Evolutionary conservation across 495 filamentous ascomycete species (phyloP), one percentile per base, ranked within the genome.

Genomic region (Lentithecium fluviatile): DNA sequence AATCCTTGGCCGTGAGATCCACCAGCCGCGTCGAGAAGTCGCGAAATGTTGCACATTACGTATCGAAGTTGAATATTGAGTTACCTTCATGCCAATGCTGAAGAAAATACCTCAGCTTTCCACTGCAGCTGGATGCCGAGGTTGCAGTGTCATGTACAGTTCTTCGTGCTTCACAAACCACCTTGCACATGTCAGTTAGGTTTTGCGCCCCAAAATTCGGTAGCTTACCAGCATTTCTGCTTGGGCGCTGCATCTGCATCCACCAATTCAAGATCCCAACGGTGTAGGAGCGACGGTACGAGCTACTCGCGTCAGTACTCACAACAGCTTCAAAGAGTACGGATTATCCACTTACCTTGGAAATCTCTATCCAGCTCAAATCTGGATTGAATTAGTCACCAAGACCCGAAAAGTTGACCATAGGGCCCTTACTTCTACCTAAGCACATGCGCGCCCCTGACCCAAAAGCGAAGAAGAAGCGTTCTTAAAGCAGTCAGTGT

Each of bases 401-500:
- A 4, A 32, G 29, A 10, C 10, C 29, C 29, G 29, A 32, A 10
- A 32, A 32, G 29, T 4, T 4, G 29, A 10, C 3, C 3, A 32
- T 10, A 32, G 29, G 29, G 10, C 10, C 3, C 29, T 10, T 32
- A 32, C 29, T 32, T 24, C 62, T 58, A 19, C 70, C 73, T 11
- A 74, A 10, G 52, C 69, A 74, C 53, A 60, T 50, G 21, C 72
- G 64, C 12, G 70, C 55, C 5, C 72, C 72, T 21, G 45, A n/a
- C 10, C 73, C 73, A 62, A 74, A 71, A 0, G 66, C 61, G 38
- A 73, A 70, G 68, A 73, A 72, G 61, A 69, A 69, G 1, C 69
- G 62, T 25, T 68, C 66, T 68, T 62, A 71, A 65, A 42, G 29
- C 10, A 3, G 29, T 32, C 29, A 4, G 4, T 4, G 29, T 32